phyloP scores from a whole-genome alignment of 768 basidiomycete species.

The Nidularia pulvinata region DNA sequence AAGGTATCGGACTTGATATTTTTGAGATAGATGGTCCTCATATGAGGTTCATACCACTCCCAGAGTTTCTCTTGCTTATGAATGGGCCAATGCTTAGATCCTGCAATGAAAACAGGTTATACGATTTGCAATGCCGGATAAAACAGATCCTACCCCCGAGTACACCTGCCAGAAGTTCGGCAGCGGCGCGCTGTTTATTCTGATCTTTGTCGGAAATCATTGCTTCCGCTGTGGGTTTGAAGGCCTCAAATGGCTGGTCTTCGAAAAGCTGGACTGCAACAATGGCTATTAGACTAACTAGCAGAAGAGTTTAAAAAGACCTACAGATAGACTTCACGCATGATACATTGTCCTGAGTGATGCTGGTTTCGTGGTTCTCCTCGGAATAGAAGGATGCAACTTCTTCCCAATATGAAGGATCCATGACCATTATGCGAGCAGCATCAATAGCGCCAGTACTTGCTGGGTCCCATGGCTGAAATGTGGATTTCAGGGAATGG shows the following conservation, averaged over 20 bases:
- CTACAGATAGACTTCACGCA: constrained; percentile 76
- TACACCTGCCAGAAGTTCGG: constrained; percentile 81
- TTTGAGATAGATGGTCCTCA: constrained; percentile 63
- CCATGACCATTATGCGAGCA: constrained; percentile 44
- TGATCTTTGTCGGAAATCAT: constrained; percentile 73
- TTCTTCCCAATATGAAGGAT: constrained; percentile 65
- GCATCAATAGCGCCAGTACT: constrained; percentile 50
- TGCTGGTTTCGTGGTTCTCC: constrained; percentile 69
- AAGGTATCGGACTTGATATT: constrained; percentile 85
- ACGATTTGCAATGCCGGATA: background rate
- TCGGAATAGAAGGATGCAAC: constrained; percentile 71
- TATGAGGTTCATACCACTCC: constrained; percentile 76
- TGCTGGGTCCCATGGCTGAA: constrained; percentile 58
- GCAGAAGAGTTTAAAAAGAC: constrained; percentile 12
- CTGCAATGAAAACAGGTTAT: constrained; percentile 29
- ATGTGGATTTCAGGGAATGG: constrained; percentile 43
- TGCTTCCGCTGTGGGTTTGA: constrained; percentile 61
- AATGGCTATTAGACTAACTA: constrained; percentile 1
- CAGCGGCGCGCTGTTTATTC: constrained; percentile 87
- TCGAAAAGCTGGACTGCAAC: constrained; percentile 75
- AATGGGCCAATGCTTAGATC: constrained; percentile 86
- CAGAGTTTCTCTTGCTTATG: constrained; percentile 69
- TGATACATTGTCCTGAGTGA: constrained; percentile 70
- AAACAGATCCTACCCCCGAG: constrained; percentile 44
- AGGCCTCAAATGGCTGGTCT: constrained; percentile 62